Evolutionary conservation across 257 asterid genomes (phyloP), one percentile per base, ranked within the genome.

Genomic region (Solanum arcanum): DNA sequence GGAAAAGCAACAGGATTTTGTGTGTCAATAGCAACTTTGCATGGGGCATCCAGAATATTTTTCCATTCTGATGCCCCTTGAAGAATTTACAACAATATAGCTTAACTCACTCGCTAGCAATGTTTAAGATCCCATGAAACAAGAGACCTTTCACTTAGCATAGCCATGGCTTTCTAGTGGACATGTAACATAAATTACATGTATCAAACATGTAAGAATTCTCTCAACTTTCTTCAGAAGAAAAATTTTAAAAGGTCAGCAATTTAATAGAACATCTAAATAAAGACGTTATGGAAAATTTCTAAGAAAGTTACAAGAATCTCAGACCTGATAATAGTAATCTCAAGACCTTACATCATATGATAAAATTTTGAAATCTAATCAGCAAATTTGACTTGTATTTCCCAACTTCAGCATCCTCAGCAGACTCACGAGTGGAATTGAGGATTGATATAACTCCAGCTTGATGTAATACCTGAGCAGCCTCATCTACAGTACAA

Each of bases 391-490:
- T 90, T 80, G 66, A 56, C 92, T 93, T 93, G 93, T 90, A 93
- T 16, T 89, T 91, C 90, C 87, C 93, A 29, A 96, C 88, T 87
- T 93, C 98, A 80, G 89, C 87, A 83, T 90, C 92, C 87, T 96
- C 94, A 2, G 70, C 44, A 5, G 98, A 91, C 87, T 92, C 90
- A 3, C 93, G 93, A 72, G 91, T 89, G 68, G 95, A 92, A 80
- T 25, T 90, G 89, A 96, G 90, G 85, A 88, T 88, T 25, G 94
- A 60, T 75, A 90, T 73, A 29, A 95, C 98, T 88, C 98, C 99
- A 83, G 95, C 94, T 88, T 89, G 91, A 88, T 83, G 92, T 84
- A 96, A 89, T 33, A 92, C 92, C 90, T 89, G 91, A 16, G 88
- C 93, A 88, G 94, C 99, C 84, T 90, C 94, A 82, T 92, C 99